phyloP scores from a whole-genome alignment of 1,284 basidiomycete genomes.

The Apiotrichum veenhuisii region DNA sequence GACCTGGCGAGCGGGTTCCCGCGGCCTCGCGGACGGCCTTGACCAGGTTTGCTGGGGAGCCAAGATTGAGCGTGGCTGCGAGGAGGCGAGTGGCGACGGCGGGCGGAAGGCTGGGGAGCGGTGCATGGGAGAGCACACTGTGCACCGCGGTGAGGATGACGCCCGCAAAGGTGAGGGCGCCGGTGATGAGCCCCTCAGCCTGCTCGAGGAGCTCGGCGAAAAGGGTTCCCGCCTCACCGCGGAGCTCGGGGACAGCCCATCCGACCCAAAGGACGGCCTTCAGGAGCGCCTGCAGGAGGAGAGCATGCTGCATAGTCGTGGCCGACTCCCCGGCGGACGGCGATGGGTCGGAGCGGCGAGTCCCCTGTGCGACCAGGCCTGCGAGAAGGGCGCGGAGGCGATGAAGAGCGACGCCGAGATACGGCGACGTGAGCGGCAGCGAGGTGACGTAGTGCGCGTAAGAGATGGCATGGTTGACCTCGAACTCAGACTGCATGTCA shows the following conservation, averaged over 20 bases:
- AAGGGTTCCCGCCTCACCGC: constrained; percentile 19
- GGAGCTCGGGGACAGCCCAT: constrained; percentile 22
- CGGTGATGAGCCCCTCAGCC: constrained; percentile 17
- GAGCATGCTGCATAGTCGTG: constrained; percentile 28
- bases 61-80: constrained; percentile 21
- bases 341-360: background rate
- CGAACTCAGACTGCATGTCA: constrained; percentile 34
- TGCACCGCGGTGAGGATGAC: constrained; percentile 32
- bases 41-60: constrained; percentile 31
- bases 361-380: constrained; percentile 29
- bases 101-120: constrained; percentile 24
- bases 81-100: constrained; percentile 20
- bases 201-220: constrained; percentile 28
- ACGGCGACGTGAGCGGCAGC: constrained; percentile 1
- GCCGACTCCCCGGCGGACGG: constrained; percentile 7
- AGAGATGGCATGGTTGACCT: constrained; percentile 46
- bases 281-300: constrained; percentile 31
- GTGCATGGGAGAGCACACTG: constrained; percentile 27
- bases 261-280: constrained; percentile 39
- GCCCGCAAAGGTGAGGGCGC: constrained; percentile 29
- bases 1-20: constrained; percentile 10
- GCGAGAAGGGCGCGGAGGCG: constrained; percentile 29
- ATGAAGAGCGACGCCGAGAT: constrained; percentile 23
- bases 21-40: constrained; percentile 28
- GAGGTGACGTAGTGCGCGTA: constrained; percentile 46